phyloP scores from a whole-genome alignment of 129 eudicot species.

The Artemisia annua region DNA sequence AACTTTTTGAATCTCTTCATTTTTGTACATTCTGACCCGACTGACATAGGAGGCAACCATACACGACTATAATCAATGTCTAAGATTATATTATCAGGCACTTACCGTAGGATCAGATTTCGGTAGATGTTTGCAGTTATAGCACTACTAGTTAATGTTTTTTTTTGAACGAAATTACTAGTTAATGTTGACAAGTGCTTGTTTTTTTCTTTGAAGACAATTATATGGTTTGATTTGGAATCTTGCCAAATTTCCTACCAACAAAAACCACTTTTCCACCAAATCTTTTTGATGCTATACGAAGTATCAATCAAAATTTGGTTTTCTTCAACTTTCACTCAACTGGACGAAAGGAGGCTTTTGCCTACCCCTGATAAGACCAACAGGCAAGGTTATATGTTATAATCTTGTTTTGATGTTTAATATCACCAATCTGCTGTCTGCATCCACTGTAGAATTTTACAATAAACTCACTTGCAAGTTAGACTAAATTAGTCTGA shows the following conservation, averaged over 20 bases:
- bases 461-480: no score
- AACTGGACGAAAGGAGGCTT: background rate
- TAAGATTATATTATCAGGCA: background rate
- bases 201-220: background rate
- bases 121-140: background rate
- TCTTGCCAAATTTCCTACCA: background rate
- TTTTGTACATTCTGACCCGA: constrained; percentile 3
- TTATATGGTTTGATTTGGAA: background rate
- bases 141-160: background rate
- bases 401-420: background rate
- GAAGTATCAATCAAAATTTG: background rate
- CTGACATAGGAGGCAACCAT: background rate
- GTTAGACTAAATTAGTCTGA: no score
- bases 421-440: no score
- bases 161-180: background rate
- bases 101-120: background rate
- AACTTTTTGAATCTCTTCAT: background rate
- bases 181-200: background rate
- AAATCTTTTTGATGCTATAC: background rate
- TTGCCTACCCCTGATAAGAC: background rate
- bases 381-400: background rate
- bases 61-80: background rate
- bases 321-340: constrained; percentile 1
- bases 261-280: background rate
- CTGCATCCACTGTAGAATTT: no score